Evolutionary conservation across 176 grass and related monocot species (phyloP), one percentile per base, ranked within the genome.

Genomic region (Eragrostis curvula): DNA sequence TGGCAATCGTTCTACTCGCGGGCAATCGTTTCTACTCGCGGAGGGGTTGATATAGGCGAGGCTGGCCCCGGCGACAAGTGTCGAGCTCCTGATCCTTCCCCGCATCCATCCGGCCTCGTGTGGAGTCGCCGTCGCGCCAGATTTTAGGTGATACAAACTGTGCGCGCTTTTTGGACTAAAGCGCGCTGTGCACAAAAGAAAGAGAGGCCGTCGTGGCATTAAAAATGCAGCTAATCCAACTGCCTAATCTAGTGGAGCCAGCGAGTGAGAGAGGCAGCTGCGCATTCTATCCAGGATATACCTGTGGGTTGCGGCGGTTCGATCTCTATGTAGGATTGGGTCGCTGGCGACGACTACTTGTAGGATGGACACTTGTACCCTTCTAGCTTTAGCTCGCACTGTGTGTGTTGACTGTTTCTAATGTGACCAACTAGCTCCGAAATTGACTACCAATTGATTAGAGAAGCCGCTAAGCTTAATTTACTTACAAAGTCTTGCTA

Each of bases 41-140:
- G 4, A 24, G 18, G 32, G 56, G 51, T 9, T 56, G 18, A 73
- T 83, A 79, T 79, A 73, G 58, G 18, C 56, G 46, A 12, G 44
- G 0, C 66, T 40, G 17, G 8, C 6, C 28, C 43, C 10, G 16
- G 12, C 24, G 76, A 85, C 81, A 89, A 80, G 87, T 80, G 87
- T 79, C 68, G 50, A 29, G 6, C 63, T 84, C 41, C 17, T 25
- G 60, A 84, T 68, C 81, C 70, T 88, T 88, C 61, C 17, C 20
- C 36, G 7, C 8, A 16, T 7, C n/a, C n/a, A n/a, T n/a, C 41
- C 68, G 15, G 42, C 70, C 61, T 68, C 32, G 48, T 55, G 18
- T 15, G 75, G 65, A 32, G 70, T 89, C 81, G 81, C 61, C 75
- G n/a, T 89, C 76, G 76, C 52, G 3, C 6, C 21, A 85, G 77